Evolutionary conservation across 2,329 filamentous ascomycete genomes (phyloP).

Genomic region (Ophiosphaerella herpotricha): DNA sequence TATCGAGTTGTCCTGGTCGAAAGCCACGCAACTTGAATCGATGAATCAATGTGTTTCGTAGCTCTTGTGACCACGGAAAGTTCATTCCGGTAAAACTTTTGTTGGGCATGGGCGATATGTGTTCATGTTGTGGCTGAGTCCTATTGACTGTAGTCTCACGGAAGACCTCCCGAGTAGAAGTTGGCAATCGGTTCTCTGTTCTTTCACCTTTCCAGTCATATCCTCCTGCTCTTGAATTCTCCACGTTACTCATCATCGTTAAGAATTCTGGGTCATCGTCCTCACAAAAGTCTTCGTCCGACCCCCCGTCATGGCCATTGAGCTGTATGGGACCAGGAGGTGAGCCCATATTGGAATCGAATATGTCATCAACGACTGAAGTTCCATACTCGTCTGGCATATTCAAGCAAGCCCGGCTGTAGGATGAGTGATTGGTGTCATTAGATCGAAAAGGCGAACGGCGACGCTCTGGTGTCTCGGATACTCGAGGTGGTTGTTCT

Average conservation of each 20-base stretch:
- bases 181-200: constrained; percentile 15
- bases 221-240: constrained; percentile 39
- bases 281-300: constrained; percentile 35
- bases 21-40: constrained; percentile 86
- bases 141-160: constrained; percentile 36
- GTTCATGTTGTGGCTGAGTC: constrained; percentile 16
- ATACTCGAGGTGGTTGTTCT: constrained; percentile 23
- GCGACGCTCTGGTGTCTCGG: constrained; percentile 29
- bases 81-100: constrained; percentile 50
- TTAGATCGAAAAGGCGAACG: constrained; percentile 14
- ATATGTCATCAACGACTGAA: constrained; percentile 32
- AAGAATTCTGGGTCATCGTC: constrained; percentile 43
- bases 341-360: constrained; percentile 18
- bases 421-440: not conserved
- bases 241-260: constrained; percentile 50
- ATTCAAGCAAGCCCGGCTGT: not conserved
- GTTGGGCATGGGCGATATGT: constrained; percentile 31
- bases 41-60: constrained; percentile 78
- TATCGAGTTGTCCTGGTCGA: constrained; percentile 87
- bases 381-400: constrained; percentile 28
- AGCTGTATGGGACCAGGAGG: constrained; percentile 12
- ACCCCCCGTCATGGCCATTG: constrained; percentile 14
- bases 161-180: constrained; percentile 30
- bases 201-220: constrained; percentile 39
- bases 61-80: constrained; percentile 80